Base-by-base conservation (phyloP, 805 yeast genomes). In the Scheffersomyces stipitis region DNA sequence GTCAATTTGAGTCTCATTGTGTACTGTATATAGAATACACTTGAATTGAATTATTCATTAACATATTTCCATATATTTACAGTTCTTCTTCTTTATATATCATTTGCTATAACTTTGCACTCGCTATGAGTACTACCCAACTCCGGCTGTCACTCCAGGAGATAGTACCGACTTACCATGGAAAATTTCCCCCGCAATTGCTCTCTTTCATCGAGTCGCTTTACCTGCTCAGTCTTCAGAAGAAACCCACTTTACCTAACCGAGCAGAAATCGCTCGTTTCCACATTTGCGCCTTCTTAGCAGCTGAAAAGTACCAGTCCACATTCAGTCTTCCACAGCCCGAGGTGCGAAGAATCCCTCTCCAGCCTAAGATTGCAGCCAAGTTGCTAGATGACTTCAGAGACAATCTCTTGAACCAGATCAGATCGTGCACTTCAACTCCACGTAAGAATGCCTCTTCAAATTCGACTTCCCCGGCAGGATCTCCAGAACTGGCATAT, bases 271-370 rank as follows among this genome's bases (percentile, higher is more conserved):
- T 75, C 2, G 88, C 87, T 1, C 64, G 91, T 36, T 72, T 71
- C 37, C 90, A 84, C 53, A 54, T 85, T 9, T 80, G 88, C 54
- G 84, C 88, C 4, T 76, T 64, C 43, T 53, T 83, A 16, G 82
- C 86, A 0, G 73, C 75, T 10, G 80, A 78, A 39, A 68, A 69
- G 42, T 69, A 75, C 29, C 61, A 62, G 9, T 59, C 63, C 8
- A 59, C 59, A 24, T 61, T 75, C 29, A 57, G 68, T 3, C 62
- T 79, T 6, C 75, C 83, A 1, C 62, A 63, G 3, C 85, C 83
- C 5, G 62, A 62, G 23, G 34, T 65, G 26, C 71, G 69, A 31
- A 71, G 69, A 42, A 73, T 84, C 1, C 91, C 93, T 0, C 57
- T 81, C 3, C 85, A 81, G 10, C 65, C 76, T 18, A 58, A 60